phyloP scores from a whole-genome alignment of 768 basidiomycete genomes.

The Suillus fuscotomentosus region DNA sequence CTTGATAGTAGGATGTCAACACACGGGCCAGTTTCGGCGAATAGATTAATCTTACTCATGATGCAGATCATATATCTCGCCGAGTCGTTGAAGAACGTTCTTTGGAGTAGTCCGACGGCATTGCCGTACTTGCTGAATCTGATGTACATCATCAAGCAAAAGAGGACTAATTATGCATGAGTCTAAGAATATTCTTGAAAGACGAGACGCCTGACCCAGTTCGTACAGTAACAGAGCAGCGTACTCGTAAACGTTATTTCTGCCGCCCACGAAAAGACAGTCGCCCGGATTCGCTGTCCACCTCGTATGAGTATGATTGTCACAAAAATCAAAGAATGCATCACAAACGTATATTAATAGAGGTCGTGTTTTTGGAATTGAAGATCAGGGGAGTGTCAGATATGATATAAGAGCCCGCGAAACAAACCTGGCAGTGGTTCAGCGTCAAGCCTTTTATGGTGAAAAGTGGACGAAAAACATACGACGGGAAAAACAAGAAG shows the following conservation, averaged over 20 bases:
- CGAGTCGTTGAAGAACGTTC: not conserved
- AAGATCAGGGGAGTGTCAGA: not conserved
- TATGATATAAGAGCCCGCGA: not conserved
- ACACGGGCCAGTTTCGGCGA: not conserved
- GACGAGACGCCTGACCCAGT: not conserved
- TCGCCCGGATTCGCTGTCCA: not conserved
- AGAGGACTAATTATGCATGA: not conserved
- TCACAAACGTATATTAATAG: not conserved
- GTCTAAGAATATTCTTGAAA: not conserved
- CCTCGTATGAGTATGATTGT: not conserved
- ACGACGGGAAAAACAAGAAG: not conserved
- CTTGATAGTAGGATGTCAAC: not conserved
- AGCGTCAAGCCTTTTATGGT: no score
- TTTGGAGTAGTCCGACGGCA: not conserved
- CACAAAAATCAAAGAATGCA: not conserved
- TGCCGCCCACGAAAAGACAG: not conserved
- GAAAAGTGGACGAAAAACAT: not conserved
- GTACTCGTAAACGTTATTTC: not conserved
- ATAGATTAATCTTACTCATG: not conserved
- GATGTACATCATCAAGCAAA: not conserved
- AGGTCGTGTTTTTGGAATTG: not conserved
- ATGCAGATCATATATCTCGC: not conserved
- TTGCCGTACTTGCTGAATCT: not conserved
- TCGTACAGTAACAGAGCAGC: not conserved
- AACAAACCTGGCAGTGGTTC: not conserved